These are phyloP conservation scores for Panellus pusillus DNA, from an alignment of 768 basidiomycete species.

Conservation along the genomic window DNA sequence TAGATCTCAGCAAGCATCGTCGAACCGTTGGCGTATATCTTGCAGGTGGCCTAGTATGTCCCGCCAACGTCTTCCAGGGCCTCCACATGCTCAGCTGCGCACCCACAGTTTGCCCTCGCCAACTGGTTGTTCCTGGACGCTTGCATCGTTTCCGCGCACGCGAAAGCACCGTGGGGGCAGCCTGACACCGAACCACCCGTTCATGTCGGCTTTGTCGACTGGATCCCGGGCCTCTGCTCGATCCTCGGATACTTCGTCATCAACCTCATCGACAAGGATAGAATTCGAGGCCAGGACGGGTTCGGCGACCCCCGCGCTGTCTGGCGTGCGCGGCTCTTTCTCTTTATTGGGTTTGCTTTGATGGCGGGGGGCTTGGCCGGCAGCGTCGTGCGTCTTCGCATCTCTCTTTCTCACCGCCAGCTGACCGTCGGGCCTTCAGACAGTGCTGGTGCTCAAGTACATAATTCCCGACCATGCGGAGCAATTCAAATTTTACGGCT, in stretches of 20 bases:
- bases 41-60: constrained; percentile 85
- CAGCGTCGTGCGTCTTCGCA: constrained; percentile 70
- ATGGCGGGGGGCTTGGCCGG: constrained; percentile 99
- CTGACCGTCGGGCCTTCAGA: constrained; percentile 42
- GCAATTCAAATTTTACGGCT: constrained; percentile 87
- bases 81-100: constrained; percentile 8
- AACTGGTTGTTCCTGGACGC: constrained; percentile 97
- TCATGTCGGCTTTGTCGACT: constrained; percentile 91
- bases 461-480: constrained; percentile 69
- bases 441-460: constrained; percentile 89
- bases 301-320: constrained; percentile 84
- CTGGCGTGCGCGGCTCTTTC: constrained; percentile 85
- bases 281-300: constrained; percentile 74
- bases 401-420: neutral
- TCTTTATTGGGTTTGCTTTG: constrained; percentile 94
- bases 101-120: constrained; percentile 83
- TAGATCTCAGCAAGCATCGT: constrained; percentile 74
- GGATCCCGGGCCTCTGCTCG: constrained; percentile 95
- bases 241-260: constrained; percentile 90
- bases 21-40: constrained; percentile 86
- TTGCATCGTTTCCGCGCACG: constrained; percentile 85
- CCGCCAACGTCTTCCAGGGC: neutral
- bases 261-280: constrained; percentile 93
- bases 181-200: constrained; percentile 62
- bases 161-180: constrained; percentile 69